These are phyloP conservation scores for Aspergillus sclerotialis DNA, from an alignment of 2,329 filamentous ascomycete species.

Conservation along the genomic window DNA sequence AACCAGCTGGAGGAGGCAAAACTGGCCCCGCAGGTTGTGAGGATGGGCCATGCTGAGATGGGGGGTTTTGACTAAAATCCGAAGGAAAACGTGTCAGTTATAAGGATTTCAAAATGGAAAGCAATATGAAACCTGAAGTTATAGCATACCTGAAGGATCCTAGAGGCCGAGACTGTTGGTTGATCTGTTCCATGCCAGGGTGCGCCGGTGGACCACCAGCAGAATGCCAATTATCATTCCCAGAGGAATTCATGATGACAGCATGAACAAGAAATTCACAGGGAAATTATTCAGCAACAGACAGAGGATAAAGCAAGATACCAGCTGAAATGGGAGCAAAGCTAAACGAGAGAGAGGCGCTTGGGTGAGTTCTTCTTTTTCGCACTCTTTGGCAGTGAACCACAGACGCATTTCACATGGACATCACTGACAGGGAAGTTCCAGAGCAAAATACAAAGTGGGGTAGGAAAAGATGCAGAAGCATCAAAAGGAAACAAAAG, in stretches of 20 bases:
- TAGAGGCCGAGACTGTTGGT: constrained; percentile 35
- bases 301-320: too few relatives aligned
- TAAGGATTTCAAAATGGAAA: constrained; percentile 1
- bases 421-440: constrained; percentile 20
- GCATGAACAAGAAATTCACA: constrained; percentile 12
- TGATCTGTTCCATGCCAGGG: constrained; percentile 37
- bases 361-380: constrained; percentile 13
- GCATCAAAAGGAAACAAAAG: constrained; percentile 1
- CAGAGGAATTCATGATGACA: constrained; percentile 34
- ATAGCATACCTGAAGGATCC: constrained; percentile 40
- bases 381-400: constrained; percentile 16
- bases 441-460: too few relatives aligned
- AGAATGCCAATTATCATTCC: constrained; percentile 38
- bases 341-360: constrained; percentile 7
- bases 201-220: constrained; percentile 33
- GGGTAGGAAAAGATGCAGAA: too few relatives aligned
- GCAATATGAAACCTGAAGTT: background rate
- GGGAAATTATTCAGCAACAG: too few relatives aligned
- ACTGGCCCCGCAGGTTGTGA: constrained; percentile 32
- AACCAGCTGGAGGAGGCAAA: constrained; percentile 34
- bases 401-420: constrained; percentile 19
- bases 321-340: too few relatives aligned
- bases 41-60: constrained; percentile 31
- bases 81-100: constrained; percentile 6
- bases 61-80: constrained; percentile 28